phyloP scores from a whole-genome alignment of 83 land plant species.

The Thuja plicata region DNA sequence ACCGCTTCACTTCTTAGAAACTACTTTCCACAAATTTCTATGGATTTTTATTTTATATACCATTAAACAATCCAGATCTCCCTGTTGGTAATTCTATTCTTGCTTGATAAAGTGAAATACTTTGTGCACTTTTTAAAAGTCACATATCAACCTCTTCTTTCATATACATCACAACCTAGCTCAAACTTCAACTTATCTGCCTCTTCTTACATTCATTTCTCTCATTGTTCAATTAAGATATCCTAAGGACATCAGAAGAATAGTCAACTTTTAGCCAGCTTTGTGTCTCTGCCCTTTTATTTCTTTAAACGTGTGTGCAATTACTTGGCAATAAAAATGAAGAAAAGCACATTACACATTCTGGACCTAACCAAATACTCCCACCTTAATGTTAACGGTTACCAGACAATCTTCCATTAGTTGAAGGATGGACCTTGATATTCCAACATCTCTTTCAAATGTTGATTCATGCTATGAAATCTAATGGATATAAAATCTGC shows the following conservation, averaged over 20 bases:
- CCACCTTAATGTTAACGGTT: background rate
- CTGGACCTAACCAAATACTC: background rate
- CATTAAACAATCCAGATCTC: background rate
- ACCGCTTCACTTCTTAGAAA: background rate
- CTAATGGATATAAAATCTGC: background rate
- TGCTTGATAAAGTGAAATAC: background rate
- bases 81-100: background rate
- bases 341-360: background rate
- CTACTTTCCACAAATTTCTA: background rate
- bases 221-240: background rate
- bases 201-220: background rate
- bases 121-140: background rate
- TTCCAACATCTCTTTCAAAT: constrained; percentile 8
- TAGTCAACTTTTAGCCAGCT: background rate
- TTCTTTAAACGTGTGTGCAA: background rate
- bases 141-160: background rate
- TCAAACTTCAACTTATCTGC: background rate
- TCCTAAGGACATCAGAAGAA: background rate
- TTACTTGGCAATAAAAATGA: background rate
- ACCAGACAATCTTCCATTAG: constrained; percentile 5
- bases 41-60: background rate
- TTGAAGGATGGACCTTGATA: background rate
- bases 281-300: background rate
- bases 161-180: background rate
- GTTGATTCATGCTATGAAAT: background rate